Percentiles rank a stretch among this genome's conserved stretches.
Evolutionary conservation across 2,329 filamentous ascomycete species (phyloP).

Genomic region (Ophiostoma himal-ulmi): DNA sequence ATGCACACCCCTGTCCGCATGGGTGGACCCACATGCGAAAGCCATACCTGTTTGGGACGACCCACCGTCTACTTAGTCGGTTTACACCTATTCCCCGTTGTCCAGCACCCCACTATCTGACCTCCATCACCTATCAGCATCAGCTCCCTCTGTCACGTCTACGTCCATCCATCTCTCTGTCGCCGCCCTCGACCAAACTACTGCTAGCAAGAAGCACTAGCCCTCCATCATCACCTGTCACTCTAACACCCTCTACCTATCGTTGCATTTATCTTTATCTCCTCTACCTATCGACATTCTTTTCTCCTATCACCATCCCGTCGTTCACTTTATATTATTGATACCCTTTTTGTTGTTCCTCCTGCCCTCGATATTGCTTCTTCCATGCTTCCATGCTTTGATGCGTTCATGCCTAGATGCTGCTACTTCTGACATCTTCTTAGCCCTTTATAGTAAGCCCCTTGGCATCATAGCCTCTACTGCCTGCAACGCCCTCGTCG

Average conservation of each 20-base stretch:
- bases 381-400: background rate
- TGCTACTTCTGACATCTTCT: background rate
- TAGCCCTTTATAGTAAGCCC: background rate
- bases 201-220: background rate
- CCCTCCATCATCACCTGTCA: constrained; percentile 3
- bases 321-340: background rate
- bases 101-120: background rate
- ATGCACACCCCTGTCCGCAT: background rate
- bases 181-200: background rate
- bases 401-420: background rate
- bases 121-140: constrained; percentile 11
- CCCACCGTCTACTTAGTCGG: background rate
- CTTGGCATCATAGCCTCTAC: background rate
- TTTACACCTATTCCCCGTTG: background rate
- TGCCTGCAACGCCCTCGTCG: background rate
- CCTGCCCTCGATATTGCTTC: background rate
- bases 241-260: background rate
- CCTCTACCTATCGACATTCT: background rate
- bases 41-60: background rate
- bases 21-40: background rate
- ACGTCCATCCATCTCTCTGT: background rate
- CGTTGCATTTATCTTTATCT: background rate
- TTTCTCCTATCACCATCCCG: background rate
- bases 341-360: background rate
- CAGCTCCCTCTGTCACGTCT: background rate